Evolutionary conservation across 805 yeast genomes (phyloP).

Genomic region (Dipodascopsis tothii): DNA sequence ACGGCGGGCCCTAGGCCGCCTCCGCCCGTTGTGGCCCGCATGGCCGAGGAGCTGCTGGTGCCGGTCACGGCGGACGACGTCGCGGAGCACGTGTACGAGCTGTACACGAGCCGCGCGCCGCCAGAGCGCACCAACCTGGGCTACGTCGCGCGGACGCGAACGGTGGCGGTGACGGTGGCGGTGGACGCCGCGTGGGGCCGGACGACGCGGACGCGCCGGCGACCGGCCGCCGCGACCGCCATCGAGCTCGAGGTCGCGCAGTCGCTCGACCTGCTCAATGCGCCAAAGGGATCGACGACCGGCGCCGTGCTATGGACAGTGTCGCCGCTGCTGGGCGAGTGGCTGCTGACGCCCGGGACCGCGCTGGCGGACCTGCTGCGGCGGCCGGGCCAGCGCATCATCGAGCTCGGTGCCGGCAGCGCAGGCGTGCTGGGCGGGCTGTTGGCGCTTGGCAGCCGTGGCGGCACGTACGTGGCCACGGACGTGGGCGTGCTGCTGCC

Average conservation of each 20-base stretch:
- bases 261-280: slow-evolving; percentile 32
- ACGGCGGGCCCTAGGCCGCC: too few relatives aligned
- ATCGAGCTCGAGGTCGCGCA: slow-evolving; percentile 30
- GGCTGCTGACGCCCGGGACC: slow-evolving; percentile 38
- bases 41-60: too few relatives aligned
- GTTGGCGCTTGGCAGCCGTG: slow-evolving; percentile 29
- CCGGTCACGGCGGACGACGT: not conserved
- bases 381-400: slow-evolving; percentile 34
- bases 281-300: slow-evolving; percentile 41
- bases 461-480: slow-evolving; percentile 43
- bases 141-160: not conserved
- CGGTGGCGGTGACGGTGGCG: not conserved
- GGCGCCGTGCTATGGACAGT: slow-evolving; percentile 61
- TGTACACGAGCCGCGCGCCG: slow-evolving; percentile 5
- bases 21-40: too few relatives aligned
- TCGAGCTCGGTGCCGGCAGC: slow-evolving; percentile 60
- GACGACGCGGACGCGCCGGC: not conserved
- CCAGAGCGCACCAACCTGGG: slow-evolving; percentile 12
- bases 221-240: not conserved
- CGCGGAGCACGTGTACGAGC: slow-evolving; percentile 11
- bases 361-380: slow-evolving; percentile 10
- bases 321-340: slow-evolving; percentile 43
- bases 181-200: not conserved
- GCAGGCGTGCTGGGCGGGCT: slow-evolving; percentile 45
- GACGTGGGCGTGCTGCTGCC: slow-evolving; percentile 53